Conservation (phyloP, 495 filamentous ascomycete genomes). For the Podospora fimiseda region DNA sequence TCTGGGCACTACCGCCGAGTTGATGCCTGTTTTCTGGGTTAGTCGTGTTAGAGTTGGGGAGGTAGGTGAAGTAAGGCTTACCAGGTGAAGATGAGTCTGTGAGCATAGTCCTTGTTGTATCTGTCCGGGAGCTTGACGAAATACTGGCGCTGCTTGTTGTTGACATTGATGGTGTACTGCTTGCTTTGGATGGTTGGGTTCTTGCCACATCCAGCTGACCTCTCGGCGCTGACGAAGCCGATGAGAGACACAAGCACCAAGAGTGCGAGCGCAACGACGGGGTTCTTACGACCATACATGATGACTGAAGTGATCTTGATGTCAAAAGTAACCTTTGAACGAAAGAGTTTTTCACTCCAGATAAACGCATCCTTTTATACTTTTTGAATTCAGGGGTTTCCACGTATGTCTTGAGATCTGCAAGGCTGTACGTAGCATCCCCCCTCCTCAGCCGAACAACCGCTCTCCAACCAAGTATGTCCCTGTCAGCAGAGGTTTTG, state of each 20-base stretch:
- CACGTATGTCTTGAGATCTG: too few relatives aligned
- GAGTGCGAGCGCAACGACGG: neutral
- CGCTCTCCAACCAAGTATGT: too few relatives aligned
- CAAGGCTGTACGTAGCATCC: too few relatives aligned
- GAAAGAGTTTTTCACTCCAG: too few relatives aligned
- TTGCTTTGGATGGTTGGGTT: conserved; percentile 25
- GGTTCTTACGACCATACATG: neutral
- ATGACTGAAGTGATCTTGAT: too few relatives aligned
- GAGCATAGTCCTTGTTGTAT: conserved; percentile 37
- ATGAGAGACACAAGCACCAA: neutral
- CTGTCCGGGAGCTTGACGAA: conserved; percentile 35
- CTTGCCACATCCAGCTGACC: conserved; percentile 40
- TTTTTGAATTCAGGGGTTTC: too few relatives aligned
- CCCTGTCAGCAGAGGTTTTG: too few relatives aligned
- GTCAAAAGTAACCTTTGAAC: too few relatives aligned
- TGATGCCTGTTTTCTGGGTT: conserved; percentile 20
- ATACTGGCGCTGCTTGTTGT: conserved; percentile 29
- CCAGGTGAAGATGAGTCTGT: conserved; percentile 38
- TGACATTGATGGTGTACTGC: conserved; percentile 26
- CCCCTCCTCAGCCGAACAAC: too few relatives aligned
- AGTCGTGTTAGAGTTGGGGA: neutral
- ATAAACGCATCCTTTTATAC: too few relatives aligned
- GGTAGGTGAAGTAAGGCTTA: neutral
- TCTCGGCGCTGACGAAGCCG: neutral
- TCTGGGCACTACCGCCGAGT: conserved; percentile 32